A percentile compares a stretch with the other conserved stretches of the same genome.
Evolutionary conservation across 768 basidiomycete genomes (phyloP).

Genomic region (Rhodotorula paludigena): DNA sequence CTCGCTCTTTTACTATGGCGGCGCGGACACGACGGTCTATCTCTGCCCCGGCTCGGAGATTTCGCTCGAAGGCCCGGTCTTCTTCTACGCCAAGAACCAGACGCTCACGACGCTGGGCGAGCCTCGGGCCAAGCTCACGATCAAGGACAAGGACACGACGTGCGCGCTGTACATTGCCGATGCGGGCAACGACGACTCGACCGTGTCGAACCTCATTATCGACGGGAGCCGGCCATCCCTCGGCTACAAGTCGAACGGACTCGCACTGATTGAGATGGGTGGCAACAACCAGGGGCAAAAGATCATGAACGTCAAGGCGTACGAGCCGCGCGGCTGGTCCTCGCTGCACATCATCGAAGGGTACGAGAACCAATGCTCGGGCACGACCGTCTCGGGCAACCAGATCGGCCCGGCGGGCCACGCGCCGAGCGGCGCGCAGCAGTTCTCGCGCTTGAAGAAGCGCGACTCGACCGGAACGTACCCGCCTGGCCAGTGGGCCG

Average conservation of each 20-base stretch:
- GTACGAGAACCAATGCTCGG: conserved; percentile 18
- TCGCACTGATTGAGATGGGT: conserved; percentile 40
- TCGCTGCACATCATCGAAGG: conserved; percentile 42
- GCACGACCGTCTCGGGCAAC: conserved; percentile 41
- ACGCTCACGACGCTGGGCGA: conserved; percentile 41
- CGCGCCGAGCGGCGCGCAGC: conserved; percentile 32
- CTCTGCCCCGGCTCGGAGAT: conserved; percentile 42
- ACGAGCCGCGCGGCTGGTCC: conserved; percentile 44
- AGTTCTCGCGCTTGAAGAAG: conserved; percentile 20
- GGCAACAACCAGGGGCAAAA: conserved; percentile 34
- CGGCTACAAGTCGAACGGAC: conserved; percentile 9
- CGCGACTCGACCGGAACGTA: conserved; percentile 14
- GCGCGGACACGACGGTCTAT: conserved; percentile 34
- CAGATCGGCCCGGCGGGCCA: conserved; percentile 39
- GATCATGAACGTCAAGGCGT: conserved; percentile 36
- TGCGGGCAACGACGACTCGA: conserved; percentile 19
- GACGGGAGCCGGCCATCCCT: conserved; percentile 36
- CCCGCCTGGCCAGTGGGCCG: conserved; percentile 37
- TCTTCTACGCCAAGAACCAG: conserved; percentile 39
- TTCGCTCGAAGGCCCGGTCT: conserved; percentile 34
- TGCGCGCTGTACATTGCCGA: conserved; percentile 39
- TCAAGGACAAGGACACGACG: conserved; percentile 33
- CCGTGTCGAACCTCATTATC: conserved; percentile 38
- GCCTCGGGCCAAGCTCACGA: conserved; percentile 38
- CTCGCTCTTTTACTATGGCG: conserved; percentile 38